These are phyloP conservation scores for Mycena sanguinolenta DNA, from an alignment of 768 basidiomycete genomes.

Conservation along the genomic window DNA sequence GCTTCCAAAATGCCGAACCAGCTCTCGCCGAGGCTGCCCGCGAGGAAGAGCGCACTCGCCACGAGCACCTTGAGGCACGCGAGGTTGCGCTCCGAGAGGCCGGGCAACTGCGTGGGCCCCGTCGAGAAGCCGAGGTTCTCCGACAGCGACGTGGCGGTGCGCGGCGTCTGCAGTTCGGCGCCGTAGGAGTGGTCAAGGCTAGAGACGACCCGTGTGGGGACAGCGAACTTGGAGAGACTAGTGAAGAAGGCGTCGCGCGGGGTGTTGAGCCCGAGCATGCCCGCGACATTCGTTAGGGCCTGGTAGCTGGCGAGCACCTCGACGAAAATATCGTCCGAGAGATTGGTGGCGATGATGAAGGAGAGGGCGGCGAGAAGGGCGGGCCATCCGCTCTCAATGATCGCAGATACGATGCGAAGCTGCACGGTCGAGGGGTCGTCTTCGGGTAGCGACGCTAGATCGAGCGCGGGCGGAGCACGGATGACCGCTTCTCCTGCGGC, in stretches of 20 bases:
- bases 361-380: slow-evolving; percentile 91
- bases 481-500: slow-evolving; percentile 73
- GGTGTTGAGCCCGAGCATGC: slow-evolving; percentile 87
- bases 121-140: slow-evolving; percentile 77
- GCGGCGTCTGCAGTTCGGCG: slow-evolving; percentile 68
- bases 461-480: slow-evolving; percentile 81
- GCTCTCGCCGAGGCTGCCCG: slow-evolving; percentile 87
- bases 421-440: slow-evolving; percentile 66
- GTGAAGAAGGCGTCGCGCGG: slow-evolving; percentile 95
- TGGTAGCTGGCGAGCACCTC: slow-evolving; percentile 88
- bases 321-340: slow-evolving; percentile 92
- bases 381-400: slow-evolving; percentile 93
- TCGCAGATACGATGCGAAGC: slow-evolving; percentile 76
- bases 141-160: slow-evolving; percentile 69
- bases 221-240: slow-evolving; percentile 89
- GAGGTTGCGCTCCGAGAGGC: slow-evolving; percentile 90
- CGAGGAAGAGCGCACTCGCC: slow-evolving; percentile 82
- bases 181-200: slow-evolving; percentile 74
- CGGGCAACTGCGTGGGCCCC: slow-evolving; percentile 69
- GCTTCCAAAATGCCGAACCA: slow-evolving; percentile 95
- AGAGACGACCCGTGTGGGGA: slow-evolving; percentile 91
- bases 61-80: slow-evolving; percentile 90
- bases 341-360: slow-evolving; percentile 89
- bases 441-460: slow-evolving; percentile 65
- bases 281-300: slow-evolving; percentile 88